Base-by-base conservation (phyloP, 2,329 filamentous ascomycete species). In the Decorospora gaudefroyi region DNA sequence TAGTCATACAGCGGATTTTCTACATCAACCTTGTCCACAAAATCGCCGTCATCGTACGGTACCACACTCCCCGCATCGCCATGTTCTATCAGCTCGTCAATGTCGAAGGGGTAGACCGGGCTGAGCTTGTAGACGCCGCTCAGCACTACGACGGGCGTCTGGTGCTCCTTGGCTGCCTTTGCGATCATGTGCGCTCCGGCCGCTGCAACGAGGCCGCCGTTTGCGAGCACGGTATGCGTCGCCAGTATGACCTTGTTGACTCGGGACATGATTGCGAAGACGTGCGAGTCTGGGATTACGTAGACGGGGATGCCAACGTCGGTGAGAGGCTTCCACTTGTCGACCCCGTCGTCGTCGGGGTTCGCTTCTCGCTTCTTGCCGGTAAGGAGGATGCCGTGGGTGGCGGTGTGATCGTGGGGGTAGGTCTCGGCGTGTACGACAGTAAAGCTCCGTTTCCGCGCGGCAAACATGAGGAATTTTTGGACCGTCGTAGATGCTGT, bases 181-280 rank as follows among this genome's bases (percentile, higher is more conserved):
- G 91, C 90, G 54, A 97, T 87, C 27, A 88, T 83, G 13, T 83
- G 84, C 7, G 88, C 87, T n/a, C 93, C 93, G 4, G 87, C 84
- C 27, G 90, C 86, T 12, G 90, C 87, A 18, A 97, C 80, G 17
- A 96, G 81, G 5, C 88, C 88, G 37, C 93, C 93, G 61, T 95
- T 93, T 35, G 89, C 88, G 31, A 95, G 83, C 18, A 99, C 88
- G 3, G 88, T 86, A 63, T 91, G 87, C 4, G 92, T 92, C 9
- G 88, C 86, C 5, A 99, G 78, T 34, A 99, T 88, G 49, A 99
- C 92, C 74, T 96, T 96, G 77, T 92, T 95, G 59, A 96, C 89
- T 48, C 87, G 84, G 6, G 91, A 88, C 88, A 99, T 97, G 62
- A 97, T 88, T 1, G 91, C 90, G 74, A 91, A 95, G 40, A 95